A percentile compares a stretch with the other conserved stretches of the same genome.
Evolutionary conservation across 352 stramenopile genomes (phyloP).

Genomic region (Pythium plurisporium): DNA sequence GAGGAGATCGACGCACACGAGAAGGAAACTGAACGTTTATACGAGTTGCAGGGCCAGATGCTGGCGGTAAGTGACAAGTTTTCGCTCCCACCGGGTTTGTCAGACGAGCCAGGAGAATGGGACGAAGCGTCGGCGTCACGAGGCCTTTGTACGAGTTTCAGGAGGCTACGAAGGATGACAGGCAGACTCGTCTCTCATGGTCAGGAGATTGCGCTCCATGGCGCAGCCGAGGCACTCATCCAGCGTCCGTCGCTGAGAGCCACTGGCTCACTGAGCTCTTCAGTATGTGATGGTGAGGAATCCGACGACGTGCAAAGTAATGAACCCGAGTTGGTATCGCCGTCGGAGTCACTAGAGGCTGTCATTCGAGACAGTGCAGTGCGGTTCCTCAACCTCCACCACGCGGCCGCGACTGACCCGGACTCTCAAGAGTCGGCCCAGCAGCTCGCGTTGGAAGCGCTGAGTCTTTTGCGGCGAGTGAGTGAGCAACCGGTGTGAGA

Average conservation of each 20-base stretch:
- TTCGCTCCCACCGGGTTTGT: conserved; percentile 7
- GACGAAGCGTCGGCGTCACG: background rate
- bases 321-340: background rate
- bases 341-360: background rate
- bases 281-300: background rate
- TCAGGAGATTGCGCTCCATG: conserved; percentile 42
- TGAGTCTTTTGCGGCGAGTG: conserved; percentile 4
- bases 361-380: conserved; percentile 1
- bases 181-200: conserved; percentile 21
- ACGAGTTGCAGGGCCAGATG: conserved; percentile 36
- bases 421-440: background rate
- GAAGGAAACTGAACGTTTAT: conserved; percentile 38
- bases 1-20: conserved; percentile 42
- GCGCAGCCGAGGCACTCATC: conserved; percentile 39
- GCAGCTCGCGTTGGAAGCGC: conserved; percentile 2
- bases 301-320: background rate
- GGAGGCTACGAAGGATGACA: conserved; percentile 20
- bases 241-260: conserved; percentile 32
- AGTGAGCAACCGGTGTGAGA: conserved; percentile 1
- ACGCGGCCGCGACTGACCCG: background rate
- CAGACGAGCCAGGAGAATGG: background rate
- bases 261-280: background rate
- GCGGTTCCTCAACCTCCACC: conserved; percentile 8
- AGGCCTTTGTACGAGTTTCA: background rate
- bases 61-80: conserved; percentile 27